Base-by-base conservation (phyloP, 2,329 filamentous ascomycete species). In the Colletotrichum salicis region DNA sequence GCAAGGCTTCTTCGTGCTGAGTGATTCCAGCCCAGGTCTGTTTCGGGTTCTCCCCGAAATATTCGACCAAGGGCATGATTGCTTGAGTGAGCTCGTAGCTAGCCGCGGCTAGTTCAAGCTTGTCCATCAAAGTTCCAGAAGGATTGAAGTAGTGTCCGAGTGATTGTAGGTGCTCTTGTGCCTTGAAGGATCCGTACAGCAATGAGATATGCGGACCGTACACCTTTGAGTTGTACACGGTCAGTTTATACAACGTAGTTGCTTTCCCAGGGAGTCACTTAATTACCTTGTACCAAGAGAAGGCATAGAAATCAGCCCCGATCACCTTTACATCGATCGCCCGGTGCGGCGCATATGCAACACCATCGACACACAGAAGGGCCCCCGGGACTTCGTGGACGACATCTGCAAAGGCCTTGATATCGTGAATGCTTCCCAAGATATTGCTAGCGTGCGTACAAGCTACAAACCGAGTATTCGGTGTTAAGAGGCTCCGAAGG, bases 371-470 rank as follows among this genome's bases (percentile, higher is more conserved):
- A 74, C 88, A 91, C 1, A 95, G 82, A 1, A 94, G 79, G 1
- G 91, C 89, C 0, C 86, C 82, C 76, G 67, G 78, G 22, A 84
- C 78, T 31, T 76, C 74, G 71, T 87, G 88, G 1, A 91, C 89
- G 0, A 82, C 80, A 0, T 86, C 78, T 2, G 88, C 84, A 72
- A 93, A 89, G 2, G 83, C 81, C 45, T 83, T 84, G 70, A 93
- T 84, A 74, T 91, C 87, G 75, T 91, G 90, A 72, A 94, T 92
- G 0, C 88, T 91, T 4, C 93, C 93, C 1, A 94, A 86, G 62
- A 95, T 88, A 76, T 95, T 95, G 66, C 89, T 92, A 0, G 89
- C 89, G 78, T 95, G 93, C 0, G 93, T 95, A 79, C 90, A 93
- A 2, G 91, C 85, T 0, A 95, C 91, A 1, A 96, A 85, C 37